A percentile compares a stretch with the other conserved stretches of the same genome.
These are phyloP conservation scores for Aspergillus calidoustus DNA, from an alignment of 2,329 filamentous ascomycete species.

Conservation along the genomic window DNA sequence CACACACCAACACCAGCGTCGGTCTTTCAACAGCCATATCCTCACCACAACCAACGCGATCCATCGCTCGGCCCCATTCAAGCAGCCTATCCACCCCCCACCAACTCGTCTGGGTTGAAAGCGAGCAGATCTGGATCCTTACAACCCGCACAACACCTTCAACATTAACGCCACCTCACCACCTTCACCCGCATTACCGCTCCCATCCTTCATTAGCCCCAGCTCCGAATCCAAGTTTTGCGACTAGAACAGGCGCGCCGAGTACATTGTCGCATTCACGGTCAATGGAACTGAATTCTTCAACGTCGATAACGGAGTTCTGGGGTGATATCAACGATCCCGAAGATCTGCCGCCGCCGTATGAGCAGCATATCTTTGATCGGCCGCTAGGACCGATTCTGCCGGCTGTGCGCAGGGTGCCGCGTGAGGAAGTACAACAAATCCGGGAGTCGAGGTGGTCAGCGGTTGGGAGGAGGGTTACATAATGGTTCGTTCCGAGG, in stretches of 20 bases:
- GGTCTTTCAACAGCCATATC: background rate
- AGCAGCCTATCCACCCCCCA: constrained; percentile 17
- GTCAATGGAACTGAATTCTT: constrained; percentile 4
- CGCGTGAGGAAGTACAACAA: background rate
- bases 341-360: constrained; percentile 32
- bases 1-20: background rate
- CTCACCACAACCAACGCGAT: background rate
- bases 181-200: background rate
- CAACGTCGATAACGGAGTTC: background rate
- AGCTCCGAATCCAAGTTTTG: background rate
- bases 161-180: constrained; percentile 1
- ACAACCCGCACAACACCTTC: background rate
- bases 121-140: constrained; percentile 36
- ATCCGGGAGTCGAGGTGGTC: constrained; percentile 30
- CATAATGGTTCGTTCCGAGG: background rate
- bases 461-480: constrained; percentile 29
- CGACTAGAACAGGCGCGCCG: background rate
- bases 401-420: constrained; percentile 4
- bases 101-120: constrained; percentile 37
- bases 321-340: background rate
- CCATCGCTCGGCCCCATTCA: constrained; percentile 3
- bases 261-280: background rate
- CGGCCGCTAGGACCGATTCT: constrained; percentile 19
- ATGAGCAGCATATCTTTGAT: constrained; percentile 33
- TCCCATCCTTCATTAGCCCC: background rate